A percentile compares a stretch with the other conserved stretches of the same genome.
phyloP scores from a whole-genome alignment of 495 filamentous ascomycete species.

The Neurospora sp. region DNA sequence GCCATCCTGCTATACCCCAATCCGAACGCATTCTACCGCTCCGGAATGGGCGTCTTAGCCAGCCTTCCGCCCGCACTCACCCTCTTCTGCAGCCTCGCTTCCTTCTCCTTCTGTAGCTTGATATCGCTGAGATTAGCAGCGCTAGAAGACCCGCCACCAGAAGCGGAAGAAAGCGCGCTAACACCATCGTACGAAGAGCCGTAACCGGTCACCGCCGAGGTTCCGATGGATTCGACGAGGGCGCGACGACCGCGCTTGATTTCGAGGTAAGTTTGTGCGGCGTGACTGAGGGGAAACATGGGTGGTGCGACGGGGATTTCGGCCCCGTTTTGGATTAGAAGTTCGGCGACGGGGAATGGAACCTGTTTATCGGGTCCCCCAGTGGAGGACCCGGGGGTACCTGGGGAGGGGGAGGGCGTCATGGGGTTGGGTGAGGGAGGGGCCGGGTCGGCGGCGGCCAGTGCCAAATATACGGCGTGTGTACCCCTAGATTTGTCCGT shows the following conservation, averaged over 20 bases:
- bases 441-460: conserved; percentile 90
- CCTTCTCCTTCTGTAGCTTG: conserved; percentile 38
- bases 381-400: background rate
- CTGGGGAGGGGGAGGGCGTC: conserved; percentile 3
- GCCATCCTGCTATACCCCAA: background rate
- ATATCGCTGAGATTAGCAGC: conserved; percentile 21
- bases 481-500: conserved; percentile 79
- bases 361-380: conserved; percentile 27
- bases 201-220: background rate
- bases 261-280: conserved; percentile 75
- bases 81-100: conserved; percentile 49
- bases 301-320: conserved; percentile 60
- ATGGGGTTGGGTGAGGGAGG: conserved; percentile 43
- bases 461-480: conserved; percentile 79
- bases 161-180: conserved; percentile 9
- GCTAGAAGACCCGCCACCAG: background rate
- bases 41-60: conserved; percentile 46
- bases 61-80: conserved; percentile 51
- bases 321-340: conserved; percentile 88
- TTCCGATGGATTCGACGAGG: conserved; percentile 26
- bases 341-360: conserved; percentile 79
- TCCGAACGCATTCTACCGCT: conserved; percentile 29
- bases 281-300: conserved; percentile 50
- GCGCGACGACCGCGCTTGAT: conserved; percentile 54
- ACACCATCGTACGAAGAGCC: conserved; percentile 15